Evolutionary conservation across 345 rosid genomes (phyloP).

Genomic region (Salix caprea): DNA sequence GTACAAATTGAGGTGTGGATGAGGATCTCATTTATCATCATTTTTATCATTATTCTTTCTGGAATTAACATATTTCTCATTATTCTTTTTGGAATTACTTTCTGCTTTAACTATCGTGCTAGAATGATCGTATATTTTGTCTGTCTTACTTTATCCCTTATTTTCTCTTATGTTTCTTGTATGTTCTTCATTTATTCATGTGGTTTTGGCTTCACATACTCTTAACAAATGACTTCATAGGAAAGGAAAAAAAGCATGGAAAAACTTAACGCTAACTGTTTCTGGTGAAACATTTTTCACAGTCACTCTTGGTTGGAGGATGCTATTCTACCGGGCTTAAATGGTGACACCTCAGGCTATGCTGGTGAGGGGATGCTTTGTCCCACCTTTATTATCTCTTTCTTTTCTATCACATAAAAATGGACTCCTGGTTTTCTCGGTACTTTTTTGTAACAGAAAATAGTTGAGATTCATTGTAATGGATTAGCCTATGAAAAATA

Average conservation of each 20-base stretch:
- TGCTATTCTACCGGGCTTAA: conserved; percentile 49
- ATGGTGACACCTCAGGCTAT: conserved; percentile 41
- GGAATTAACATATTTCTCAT: conserved; percentile 5
- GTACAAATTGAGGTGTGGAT: conserved; percentile 65
- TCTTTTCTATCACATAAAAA: neutral
- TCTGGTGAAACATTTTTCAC: conserved; percentile 18
- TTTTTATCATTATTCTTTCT: conserved; percentile 9
- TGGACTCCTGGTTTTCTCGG: neutral
- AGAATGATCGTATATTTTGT: neutral
- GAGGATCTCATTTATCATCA: conserved; percentile 4
- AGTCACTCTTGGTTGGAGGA: conserved; percentile 67
- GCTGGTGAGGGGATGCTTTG: conserved; percentile 46
- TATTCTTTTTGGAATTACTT: neutral
- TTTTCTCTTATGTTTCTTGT: neutral
- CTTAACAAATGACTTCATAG: neutral
- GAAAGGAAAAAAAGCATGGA: neutral
- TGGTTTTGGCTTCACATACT: neutral
- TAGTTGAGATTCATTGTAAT: neutral
- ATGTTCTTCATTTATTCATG: neutral
- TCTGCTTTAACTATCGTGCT: neutral
- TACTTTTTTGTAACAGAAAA: neutral
- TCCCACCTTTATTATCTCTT: neutral
- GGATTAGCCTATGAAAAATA: neutral
- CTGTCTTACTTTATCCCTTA: neutral
- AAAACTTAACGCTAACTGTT: conserved; percentile 3